These are phyloP conservation scores for Carex kokanica DNA, from an alignment of 176 grass and related monocot species.

Conservation along the genomic window DNA sequence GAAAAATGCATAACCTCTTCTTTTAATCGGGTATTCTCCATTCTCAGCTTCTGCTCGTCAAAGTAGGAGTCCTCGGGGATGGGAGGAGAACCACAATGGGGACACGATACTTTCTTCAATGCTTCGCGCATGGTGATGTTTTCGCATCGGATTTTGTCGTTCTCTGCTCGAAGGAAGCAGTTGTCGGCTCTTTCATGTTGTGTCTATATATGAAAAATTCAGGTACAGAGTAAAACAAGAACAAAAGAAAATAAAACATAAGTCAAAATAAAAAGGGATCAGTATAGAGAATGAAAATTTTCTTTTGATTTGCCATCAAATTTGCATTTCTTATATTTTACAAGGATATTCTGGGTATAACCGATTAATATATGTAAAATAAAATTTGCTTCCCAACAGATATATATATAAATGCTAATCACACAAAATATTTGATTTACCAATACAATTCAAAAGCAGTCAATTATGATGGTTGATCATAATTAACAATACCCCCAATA, in stretches of 20 bases:
- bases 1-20: constrained; percentile 52
- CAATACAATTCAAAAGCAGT: not conserved
- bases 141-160: constrained; percentile 97
- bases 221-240: not conserved
- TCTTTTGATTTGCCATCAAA: not conserved
- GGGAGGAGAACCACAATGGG: constrained; percentile 70
- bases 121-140: constrained; percentile 93
- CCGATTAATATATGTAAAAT: not conserved
- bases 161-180: constrained; percentile 75
- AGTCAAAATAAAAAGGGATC: not conserved
- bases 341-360: not conserved
- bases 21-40: constrained; percentile 84
- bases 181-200: constrained; percentile 89
- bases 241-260: not conserved
- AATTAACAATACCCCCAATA: not conserved
- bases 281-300: not conserved
- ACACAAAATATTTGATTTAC: not conserved
- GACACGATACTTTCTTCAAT: constrained; percentile 82
- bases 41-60: constrained; percentile 93
- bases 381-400: not conserved
- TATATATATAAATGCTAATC: not conserved
- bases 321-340: not conserved
- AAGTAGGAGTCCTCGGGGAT: constrained; percentile 69
- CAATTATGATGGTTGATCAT: not conserved
- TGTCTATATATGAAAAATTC: constrained; percentile 36